Evolutionary conservation across 352 stramenopile genomes (phyloP), one percentile per base, ranked within the genome.

Genomic region (Lagenidium sp.): DNA sequence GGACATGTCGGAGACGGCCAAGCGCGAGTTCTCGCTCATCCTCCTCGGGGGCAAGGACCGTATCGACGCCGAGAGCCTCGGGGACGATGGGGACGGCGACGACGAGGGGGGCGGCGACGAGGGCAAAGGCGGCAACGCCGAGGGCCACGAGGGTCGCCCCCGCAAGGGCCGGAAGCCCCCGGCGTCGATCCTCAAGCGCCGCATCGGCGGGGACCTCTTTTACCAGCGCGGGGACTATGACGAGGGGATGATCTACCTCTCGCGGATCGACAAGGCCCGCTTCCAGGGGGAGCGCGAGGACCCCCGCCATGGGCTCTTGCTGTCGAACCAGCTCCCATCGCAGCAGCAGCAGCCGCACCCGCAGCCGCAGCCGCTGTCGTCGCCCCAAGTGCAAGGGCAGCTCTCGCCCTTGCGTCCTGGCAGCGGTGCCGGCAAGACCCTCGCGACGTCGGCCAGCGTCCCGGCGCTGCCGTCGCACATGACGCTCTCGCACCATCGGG

Each of bases 161-260:
- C 5, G 38, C 25, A 57, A 53, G 28, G n/a, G n/a, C n/a, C n/a
- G n/a, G n/a, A n/a, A n/a, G n/a, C n/a, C n/a, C n/a, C n/a, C n/a
- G n/a, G n/a, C n/a, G n/a, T 51, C 47, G 11, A 47, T 64, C 16
- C 29, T 64, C 7, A 50, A 41, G 28, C 48, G 49, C 12, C 35
- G 39, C 44, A 79, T 76, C 36, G 68, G 69, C 29, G 80, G 77
- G 4, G 80, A 92, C 46, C 52, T 92, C 28, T 92, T 92, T 50
- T 93, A 90, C 52, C 75, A 85, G 50, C 70, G 78, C n/a, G 80
- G 80, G 0, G 68, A 82, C 31, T 93, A 90, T 49, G 68, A 90
- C 47, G 78, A 93, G 63, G 80, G 80, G 12, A 65, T 90, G 39
- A 88, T 93, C 47, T 93, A 93, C 41, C 53, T 93, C 15, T 90